These are phyloP conservation scores for Cephaloascus fragrans DNA, from an alignment of 805 yeast genomes.

Conservation along the genomic window DNA sequence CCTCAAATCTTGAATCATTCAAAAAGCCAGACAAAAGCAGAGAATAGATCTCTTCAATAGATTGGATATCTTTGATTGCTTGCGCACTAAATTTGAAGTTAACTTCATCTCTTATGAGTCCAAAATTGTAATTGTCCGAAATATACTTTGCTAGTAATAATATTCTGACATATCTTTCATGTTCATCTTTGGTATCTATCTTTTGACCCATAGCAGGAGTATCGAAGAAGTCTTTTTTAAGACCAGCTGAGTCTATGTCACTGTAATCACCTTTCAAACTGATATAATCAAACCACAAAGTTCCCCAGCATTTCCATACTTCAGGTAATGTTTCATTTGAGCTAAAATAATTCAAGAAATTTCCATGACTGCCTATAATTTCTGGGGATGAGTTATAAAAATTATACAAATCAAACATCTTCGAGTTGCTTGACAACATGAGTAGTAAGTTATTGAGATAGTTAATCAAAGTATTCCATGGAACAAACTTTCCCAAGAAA, in stretches of 20 bases:
- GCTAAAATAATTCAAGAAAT: slow-evolving; percentile 39
- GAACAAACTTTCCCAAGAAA: slow-evolving; percentile 47
- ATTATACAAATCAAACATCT: not conserved
- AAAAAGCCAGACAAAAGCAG: slow-evolving; percentile 8
- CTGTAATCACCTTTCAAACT: slow-evolving; percentile 42
- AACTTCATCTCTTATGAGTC: slow-evolving; percentile 36
- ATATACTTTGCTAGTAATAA: slow-evolving; percentile 39
- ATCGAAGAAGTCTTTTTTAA: slow-evolving; percentile 50
- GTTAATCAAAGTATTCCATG: slow-evolving; percentile 58
- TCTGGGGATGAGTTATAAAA: not conserved
- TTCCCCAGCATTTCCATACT: slow-evolving; percentile 82
- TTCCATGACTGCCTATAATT: slow-evolving; percentile 13
- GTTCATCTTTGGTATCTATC: slow-evolving; percentile 34
- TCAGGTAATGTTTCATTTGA: slow-evolving; percentile 59
- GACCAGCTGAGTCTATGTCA: slow-evolving; percentile 43
- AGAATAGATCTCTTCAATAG: slow-evolving; percentile 1
- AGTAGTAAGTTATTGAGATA: slow-evolving; percentile 52
- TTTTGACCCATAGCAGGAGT: slow-evolving; percentile 55
- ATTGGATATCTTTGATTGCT: slow-evolving; percentile 5
- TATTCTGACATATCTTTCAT: slow-evolving; percentile 42
- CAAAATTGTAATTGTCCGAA: slow-evolving; percentile 44
- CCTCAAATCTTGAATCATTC: slow-evolving; percentile 29
- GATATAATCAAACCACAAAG: slow-evolving; percentile 66
- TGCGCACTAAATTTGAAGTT: slow-evolving; percentile 32
- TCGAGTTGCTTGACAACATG: not conserved